Base-by-base conservation (phyloP, 2,329 filamentous ascomycete species). In the Fusarium sp. region DNA sequence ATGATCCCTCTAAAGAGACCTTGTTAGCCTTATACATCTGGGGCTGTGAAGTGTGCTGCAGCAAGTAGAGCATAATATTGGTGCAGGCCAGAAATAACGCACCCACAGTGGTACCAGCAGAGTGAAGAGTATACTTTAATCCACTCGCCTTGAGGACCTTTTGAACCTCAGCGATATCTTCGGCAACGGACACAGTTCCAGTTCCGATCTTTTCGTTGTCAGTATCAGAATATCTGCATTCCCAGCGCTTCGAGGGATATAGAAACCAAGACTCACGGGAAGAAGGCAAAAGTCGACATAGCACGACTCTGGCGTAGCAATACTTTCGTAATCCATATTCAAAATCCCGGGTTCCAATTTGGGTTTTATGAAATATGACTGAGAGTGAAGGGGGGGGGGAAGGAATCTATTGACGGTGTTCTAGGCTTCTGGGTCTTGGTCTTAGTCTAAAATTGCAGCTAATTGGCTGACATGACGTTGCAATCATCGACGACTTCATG, bases 261-360 rank as follows among this genome's bases (percentile, higher is more conserved):
- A 36, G 26, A 36, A 39, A 15, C 38, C n/a, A 22, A 38, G 38
- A 83, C 89, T 68, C 79, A 93, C 91, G 5, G 95, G 95, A 69
- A 98, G 92, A 74, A 98, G 86, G 82, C 95, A 98, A 81, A 98
- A 97, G 83, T 98, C 95, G 65, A 92, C 95, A 61, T 92, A 94
- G 83, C 94, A 97, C 64, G 90, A 85, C 62, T 89, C 85, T 8
- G 95, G 95, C 2, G 94, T 95, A 35, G 87, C 77, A 60, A 91
- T 79, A 44, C 80, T 80, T 33, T 81, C 78, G 81, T 89, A 89
- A 73, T 87, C 83, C 81, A 84, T 84, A 24, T 26, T 39, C 9
- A 65, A 55, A 3, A 18, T 61, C 35, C 16, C 18, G 14, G 31
- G 38, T 15, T 9, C 55, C 22, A 62, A 47, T 18, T 50, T 44